Conservation (phyloP, 768 basidiomycete genomes). For the Cystofilobasidium capitatum region DNA sequence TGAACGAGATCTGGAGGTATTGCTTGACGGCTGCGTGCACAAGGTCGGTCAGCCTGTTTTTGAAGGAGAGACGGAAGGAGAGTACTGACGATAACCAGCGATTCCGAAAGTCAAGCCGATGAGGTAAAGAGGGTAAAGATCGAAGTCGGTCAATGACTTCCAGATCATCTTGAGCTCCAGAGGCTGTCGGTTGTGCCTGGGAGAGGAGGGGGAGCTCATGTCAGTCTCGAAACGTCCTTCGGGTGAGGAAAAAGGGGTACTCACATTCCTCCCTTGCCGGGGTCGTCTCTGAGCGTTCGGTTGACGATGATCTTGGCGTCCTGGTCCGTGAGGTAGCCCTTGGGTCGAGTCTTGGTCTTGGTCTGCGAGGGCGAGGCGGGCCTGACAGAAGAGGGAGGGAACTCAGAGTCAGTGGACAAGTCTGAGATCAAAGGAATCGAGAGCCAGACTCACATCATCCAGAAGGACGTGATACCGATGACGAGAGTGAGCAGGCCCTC, state of each 20-base stretch:
- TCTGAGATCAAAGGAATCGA: slow-evolving; percentile 49
- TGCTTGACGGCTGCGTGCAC: slow-evolving; percentile 50
- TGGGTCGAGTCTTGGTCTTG: slow-evolving; percentile 34
- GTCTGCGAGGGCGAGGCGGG: slow-evolving; percentile 46
- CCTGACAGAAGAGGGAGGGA: slow-evolving; percentile 57
- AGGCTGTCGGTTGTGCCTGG: slow-evolving; percentile 62
- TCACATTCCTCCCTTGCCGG: slow-evolving; percentile 53
- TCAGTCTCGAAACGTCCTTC: background rate
- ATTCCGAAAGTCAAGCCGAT: slow-evolving; percentile 38
- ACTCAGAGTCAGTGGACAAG: slow-evolving; percentile 48
- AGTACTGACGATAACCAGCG: slow-evolving; percentile 29
- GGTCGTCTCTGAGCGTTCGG: slow-evolving; percentile 56
- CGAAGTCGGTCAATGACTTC: slow-evolving; percentile 51
- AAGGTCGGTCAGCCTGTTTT: slow-evolving; percentile 20
- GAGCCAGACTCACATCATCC: slow-evolving; percentile 35
- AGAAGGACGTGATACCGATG: slow-evolving; percentile 38
- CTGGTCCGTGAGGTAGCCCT: slow-evolving; percentile 42
- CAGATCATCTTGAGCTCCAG: slow-evolving; percentile 48
- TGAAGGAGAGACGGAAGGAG: slow-evolving; percentile 34
- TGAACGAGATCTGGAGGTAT: slow-evolving; percentile 57
- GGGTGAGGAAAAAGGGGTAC: background rate
- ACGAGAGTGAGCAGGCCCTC: slow-evolving; percentile 41
- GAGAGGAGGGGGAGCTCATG: background rate
- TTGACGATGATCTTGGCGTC: slow-evolving; percentile 60
- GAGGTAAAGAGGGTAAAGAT: slow-evolving; percentile 57